Evolutionary conservation across 345 rosid genomes (phyloP), one percentile per base, ranked within the genome.

Genomic region (Microthlaspi erraticum): DNA sequence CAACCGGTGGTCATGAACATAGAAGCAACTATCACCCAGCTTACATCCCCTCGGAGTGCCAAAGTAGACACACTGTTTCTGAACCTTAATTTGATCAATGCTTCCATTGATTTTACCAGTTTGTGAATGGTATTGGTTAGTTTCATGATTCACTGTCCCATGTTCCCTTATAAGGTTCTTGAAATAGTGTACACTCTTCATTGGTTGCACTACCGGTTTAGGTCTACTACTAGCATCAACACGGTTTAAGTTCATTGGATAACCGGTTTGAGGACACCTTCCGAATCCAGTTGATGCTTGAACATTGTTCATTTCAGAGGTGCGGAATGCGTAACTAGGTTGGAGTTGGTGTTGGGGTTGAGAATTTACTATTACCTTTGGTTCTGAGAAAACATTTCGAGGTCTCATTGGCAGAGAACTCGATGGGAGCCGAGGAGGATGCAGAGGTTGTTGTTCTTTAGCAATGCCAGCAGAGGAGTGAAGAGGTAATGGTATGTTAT

Each of bases 101-200:
- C 45, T 50, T 79, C 81, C 49, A 34, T 60, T 33, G 53, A 33
- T 10, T 16, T 52, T 59, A 41, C 41, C 64, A 39, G 6, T 41
- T 66, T 74, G 65, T 56, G 80, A 26, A n/a, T 68, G 49, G 44
- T 18, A 32, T 41, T 68, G 60, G 7, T 54, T 61, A 13, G 53
- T 60, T 50, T 81, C 78, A 48, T 62, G 71, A 77, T 60, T 77
- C 42, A 54, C 82, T 29, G 57, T 64, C 33, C 96, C 96, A 82
- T 89, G 93, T 71, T 80, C 78, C 80, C 82, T 86, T 13, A 89
- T 84, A 9, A 91, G 85, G 41, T 84, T 80, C 80, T 87, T 87
- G 75, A 82, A 48, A 79, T 87, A 83, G 79, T 73, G 64, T 42
- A 61, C 4, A 70, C 83, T 82, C 81, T 75, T 87, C 79, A 58